These are phyloP conservation scores for Scytalidium sp. DNA, from an alignment of 2,329 filamentous ascomycete species.

Conservation along the genomic window DNA sequence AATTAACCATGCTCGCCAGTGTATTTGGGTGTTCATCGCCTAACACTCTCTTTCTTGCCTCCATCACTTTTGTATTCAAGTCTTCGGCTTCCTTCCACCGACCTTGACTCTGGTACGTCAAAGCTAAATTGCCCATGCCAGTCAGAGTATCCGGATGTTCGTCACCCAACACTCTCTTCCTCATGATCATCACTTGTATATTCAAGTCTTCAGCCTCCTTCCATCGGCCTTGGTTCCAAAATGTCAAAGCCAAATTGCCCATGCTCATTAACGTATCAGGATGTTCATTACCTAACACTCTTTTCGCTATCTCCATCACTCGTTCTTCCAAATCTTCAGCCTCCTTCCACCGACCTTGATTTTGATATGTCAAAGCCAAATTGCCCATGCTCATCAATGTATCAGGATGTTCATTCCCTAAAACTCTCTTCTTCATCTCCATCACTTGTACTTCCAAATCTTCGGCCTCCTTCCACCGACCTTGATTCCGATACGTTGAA, in stretches of 20 bases:
- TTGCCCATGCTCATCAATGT: conserved; percentile 9
- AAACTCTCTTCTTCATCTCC: too few relatives aligned
- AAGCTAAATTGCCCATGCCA: conserved; percentile 11
- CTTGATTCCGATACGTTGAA: too few relatives aligned
- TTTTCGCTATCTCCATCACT: neutral
- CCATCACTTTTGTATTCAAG: neutral
- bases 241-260: conserved; percentile 7
- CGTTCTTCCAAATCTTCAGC: conserved; percentile 1
- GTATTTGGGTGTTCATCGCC: conserved; percentile 11
- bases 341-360: too few relatives aligned
- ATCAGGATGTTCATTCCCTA: too few relatives aligned
- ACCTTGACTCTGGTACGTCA: conserved; percentile 6
- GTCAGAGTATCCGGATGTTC: conserved; percentile 4
- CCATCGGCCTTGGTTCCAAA: conserved; percentile 4
- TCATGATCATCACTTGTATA: conserved; percentile 8
- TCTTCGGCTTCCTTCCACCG: conserved; percentile 6
- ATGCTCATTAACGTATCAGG: conserved; percentile 6
- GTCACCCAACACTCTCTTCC: conserved; percentile 1
- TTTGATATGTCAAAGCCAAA: conserved; percentile 4
- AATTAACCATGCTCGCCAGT: conserved; percentile 8
- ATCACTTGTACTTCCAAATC: too few relatives aligned
- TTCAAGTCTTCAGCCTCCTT: conserved; percentile 6
- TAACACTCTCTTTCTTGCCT: conserved; percentile 5
- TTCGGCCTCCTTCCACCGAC: too few relatives aligned
- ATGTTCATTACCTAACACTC: conserved; percentile 3